Conservation (phyloP, 331 rosid species). For the Quercus lobata region DNA sequence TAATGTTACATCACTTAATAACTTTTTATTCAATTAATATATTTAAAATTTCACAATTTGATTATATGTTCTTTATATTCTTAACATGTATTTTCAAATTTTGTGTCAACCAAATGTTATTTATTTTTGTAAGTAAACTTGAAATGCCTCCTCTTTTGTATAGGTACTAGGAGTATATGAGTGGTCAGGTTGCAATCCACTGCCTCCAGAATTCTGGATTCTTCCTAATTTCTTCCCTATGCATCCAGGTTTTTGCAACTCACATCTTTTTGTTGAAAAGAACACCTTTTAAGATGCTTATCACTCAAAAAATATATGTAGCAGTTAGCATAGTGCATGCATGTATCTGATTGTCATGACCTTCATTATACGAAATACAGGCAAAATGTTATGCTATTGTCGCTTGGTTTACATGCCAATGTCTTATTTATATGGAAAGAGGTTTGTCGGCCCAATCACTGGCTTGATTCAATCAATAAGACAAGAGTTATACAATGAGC, state of each 20-base stretch:
- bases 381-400: constrained; percentile 56
- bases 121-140: not conserved
- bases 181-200: constrained; percentile 65
- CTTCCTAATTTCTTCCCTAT: constrained; percentile 34
- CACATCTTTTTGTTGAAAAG: not conserved
- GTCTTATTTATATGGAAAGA: constrained; percentile 67
- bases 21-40: no score
- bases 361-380: constrained; percentile 17
- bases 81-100: no score
- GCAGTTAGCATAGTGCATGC: no score
- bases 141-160: not conserved
- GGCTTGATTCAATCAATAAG: constrained; percentile 36
- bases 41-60: no score
- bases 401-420: constrained; percentile 63
- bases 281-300: not conserved
- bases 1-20: no score
- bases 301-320: not conserved
- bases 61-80: no score
- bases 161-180: constrained; percentile 65
- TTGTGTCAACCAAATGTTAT: no score
- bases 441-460: constrained; percentile 49
- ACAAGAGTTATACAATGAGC: constrained; percentile 43
- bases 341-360: no score
- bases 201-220: constrained; percentile 68
- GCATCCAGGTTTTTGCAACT: constrained; percentile 44